Conservation (phyloP, 352 stramenopile species). For the Phytophthora crassamura region DNA sequence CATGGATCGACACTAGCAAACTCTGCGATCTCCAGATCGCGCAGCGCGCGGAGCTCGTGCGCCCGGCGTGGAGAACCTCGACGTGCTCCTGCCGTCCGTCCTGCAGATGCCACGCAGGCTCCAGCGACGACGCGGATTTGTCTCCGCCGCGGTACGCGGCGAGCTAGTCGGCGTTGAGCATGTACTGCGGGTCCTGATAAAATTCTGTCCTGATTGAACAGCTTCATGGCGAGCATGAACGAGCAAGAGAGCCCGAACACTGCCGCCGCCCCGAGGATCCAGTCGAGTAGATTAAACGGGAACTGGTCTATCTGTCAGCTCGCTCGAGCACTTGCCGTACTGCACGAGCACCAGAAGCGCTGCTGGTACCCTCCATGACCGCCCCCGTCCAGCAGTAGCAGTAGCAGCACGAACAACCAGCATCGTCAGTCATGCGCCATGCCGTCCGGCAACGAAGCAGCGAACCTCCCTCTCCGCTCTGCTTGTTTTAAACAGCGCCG, state of each 20-base stretch:
- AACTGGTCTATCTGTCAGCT: constrained; percentile 61
- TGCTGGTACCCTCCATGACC: constrained; percentile 68
- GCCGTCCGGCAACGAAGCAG: too few species aligned
- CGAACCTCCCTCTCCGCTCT: too few species aligned
- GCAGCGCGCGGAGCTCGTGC: constrained; percentile 47
- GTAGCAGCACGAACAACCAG: constrained; percentile 81
- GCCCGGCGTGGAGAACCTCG: constrained; percentile 71
- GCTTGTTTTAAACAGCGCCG: too few species aligned
- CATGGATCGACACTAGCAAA: constrained; percentile 40
- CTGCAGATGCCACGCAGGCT: constrained; percentile 84
- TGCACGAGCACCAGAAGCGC: constrained; percentile 61
- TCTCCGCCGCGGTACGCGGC: constrained; percentile 54
- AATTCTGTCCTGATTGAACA: constrained; percentile 86
- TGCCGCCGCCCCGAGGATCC: constrained; percentile 66
- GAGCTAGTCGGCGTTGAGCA: constrained; percentile 61
- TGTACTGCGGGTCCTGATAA: constrained; percentile 61
- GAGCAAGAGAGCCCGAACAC: constrained; percentile 81
- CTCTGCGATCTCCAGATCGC: constrained; percentile 74
- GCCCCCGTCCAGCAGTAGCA: constrained; percentile 76
- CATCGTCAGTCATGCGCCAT: too few species aligned
- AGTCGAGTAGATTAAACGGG: constrained; percentile 69
- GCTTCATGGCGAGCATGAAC: constrained; percentile 82
- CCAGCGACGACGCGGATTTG: constrained; percentile 66
- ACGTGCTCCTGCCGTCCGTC: constrained; percentile 67
- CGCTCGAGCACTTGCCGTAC: constrained; percentile 55